These are phyloP conservation scores for Nannochloropsis gaditana DNA, from an alignment of 108 stramenopile species.

Conservation along the genomic window DNA sequence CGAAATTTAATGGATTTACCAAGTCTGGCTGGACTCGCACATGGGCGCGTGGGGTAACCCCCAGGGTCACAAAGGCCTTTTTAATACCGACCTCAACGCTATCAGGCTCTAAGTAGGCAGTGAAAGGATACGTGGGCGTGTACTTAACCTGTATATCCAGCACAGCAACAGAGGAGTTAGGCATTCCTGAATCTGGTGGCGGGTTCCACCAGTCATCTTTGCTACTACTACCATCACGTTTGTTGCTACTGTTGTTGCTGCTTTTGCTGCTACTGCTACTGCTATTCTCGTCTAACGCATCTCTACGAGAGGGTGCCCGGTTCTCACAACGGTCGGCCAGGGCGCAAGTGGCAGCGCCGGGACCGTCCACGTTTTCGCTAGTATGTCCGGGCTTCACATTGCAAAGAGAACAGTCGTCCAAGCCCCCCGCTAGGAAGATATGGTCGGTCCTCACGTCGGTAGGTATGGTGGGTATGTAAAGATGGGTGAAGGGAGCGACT, in stretches of 20 bases:
- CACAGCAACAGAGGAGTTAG: not conserved
- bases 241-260: not conserved
- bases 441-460: not conserved
- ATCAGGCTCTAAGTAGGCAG: not conserved
- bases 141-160: not conserved
- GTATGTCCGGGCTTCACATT: not conserved
- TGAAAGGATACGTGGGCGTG: not conserved
- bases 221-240: not conserved
- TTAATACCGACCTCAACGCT: not conserved
- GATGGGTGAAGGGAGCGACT: no score
- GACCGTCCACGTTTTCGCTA: not conserved
- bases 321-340: not conserved
- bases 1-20: not conserved
- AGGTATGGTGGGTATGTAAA: not conserved
- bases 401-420: slow-evolving; percentile 1
- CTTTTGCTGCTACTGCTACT: not conserved
- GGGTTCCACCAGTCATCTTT: not conserved
- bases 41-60: not conserved
- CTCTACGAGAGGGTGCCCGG: no score
- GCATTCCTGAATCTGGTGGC: not conserved
- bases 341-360: not conserved
- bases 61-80: not conserved
- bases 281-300: not conserved
- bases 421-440: not conserved
- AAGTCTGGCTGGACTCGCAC: not conserved